Evolutionary conservation across 768 basidiomycete genomes (phyloP).

Genomic region (Hemileccinum impolitum): DNA sequence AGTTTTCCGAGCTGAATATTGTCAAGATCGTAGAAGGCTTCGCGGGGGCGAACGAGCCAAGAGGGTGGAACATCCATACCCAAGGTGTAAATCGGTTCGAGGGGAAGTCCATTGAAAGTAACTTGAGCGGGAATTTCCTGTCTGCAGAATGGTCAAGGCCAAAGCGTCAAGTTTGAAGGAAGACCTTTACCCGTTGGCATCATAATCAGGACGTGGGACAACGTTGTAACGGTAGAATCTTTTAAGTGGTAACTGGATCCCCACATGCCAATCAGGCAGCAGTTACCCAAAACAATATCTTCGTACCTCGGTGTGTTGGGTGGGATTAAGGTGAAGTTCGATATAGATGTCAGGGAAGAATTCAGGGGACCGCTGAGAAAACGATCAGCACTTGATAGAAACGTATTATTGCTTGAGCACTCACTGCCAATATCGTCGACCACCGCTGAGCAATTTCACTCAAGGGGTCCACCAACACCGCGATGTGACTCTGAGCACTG

Average conservation of each 20-base stretch:
- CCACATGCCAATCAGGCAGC: neutral
- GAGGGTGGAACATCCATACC: slow-evolving; percentile 86
- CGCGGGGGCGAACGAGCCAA: slow-evolving; percentile 90
- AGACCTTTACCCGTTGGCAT: slow-evolving; percentile 56
- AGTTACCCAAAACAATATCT: neutral
- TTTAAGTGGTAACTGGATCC: slow-evolving; percentile 78
- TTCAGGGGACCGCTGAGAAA: slow-evolving; percentile 22
- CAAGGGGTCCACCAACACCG: slow-evolving; percentile 78
- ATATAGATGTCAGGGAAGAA: slow-evolving; percentile 63
- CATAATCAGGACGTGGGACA: slow-evolving; percentile 53
- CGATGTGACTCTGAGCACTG: slow-evolving; percentile 67
- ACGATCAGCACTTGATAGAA: neutral
- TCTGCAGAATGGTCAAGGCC: slow-evolving; percentile 33
- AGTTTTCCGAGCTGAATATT: slow-evolving; percentile 84
- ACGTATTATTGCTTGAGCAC: slow-evolving; percentile 5
- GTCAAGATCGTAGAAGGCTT: slow-evolving; percentile 90
- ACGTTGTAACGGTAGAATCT: slow-evolving; percentile 87
- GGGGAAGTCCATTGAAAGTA: slow-evolving; percentile 69
- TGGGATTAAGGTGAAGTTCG: slow-evolving; percentile 79
- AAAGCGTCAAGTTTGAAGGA: neutral
- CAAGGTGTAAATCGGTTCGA: slow-evolving; percentile 91
- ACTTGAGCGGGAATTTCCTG: slow-evolving; percentile 56
- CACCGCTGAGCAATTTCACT: slow-evolving; percentile 85
- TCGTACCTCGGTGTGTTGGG: slow-evolving; percentile 61
- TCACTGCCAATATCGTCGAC: slow-evolving; percentile 73